phyloP scores from a whole-genome alignment of 495 filamentous ascomycete genomes.

The Aspergillus bridgeri region DNA sequence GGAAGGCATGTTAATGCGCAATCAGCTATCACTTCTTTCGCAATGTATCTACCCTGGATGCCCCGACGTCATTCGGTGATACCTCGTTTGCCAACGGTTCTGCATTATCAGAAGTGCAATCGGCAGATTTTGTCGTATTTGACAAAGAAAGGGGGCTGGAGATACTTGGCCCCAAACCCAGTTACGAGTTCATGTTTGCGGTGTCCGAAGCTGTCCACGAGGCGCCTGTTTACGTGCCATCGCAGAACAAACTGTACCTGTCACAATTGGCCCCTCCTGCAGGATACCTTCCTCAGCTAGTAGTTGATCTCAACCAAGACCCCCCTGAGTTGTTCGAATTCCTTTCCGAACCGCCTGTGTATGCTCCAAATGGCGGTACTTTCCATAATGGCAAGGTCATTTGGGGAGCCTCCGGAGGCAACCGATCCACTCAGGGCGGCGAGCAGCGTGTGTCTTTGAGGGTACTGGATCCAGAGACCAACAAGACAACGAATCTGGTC shows the following conservation, averaged over 20 bases:
- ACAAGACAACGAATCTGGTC: slow-evolving; percentile 22
- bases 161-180: slow-evolving; percentile 31
- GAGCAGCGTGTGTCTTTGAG: slow-evolving; percentile 24
- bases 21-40: slow-evolving; percentile 28
- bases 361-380: slow-evolving; percentile 29
- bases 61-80: slow-evolving; percentile 17
- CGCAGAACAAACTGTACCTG: slow-evolving; percentile 33
- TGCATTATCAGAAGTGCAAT: slow-evolving; percentile 20
- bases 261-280: slow-evolving; percentile 28
- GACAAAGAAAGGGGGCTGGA: slow-evolving; percentile 32
- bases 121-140: slow-evolving; percentile 36
- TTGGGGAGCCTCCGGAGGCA: slow-evolving; percentile 24
- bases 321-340: slow-evolving; percentile 33
- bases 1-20: slow-evolving; percentile 11
- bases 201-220: slow-evolving; percentile 35
- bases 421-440: slow-evolving; percentile 20
- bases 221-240: slow-evolving; percentile 38
- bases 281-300: slow-evolving; percentile 25
- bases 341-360: slow-evolving; percentile 33
- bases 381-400: slow-evolving; percentile 27
- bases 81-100: slow-evolving; percentile 28
- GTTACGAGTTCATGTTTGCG: slow-evolving; percentile 26
- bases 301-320: slow-evolving; percentile 32
- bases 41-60: slow-evolving; percentile 4
- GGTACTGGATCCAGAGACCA: slow-evolving; percentile 26